Percentiles rank a stretch among this genome's conserved stretches.
phyloP scores from a whole-genome alignment of 2,329 filamentous ascomycete genomes.

The Lecanicillium sp. region DNA sequence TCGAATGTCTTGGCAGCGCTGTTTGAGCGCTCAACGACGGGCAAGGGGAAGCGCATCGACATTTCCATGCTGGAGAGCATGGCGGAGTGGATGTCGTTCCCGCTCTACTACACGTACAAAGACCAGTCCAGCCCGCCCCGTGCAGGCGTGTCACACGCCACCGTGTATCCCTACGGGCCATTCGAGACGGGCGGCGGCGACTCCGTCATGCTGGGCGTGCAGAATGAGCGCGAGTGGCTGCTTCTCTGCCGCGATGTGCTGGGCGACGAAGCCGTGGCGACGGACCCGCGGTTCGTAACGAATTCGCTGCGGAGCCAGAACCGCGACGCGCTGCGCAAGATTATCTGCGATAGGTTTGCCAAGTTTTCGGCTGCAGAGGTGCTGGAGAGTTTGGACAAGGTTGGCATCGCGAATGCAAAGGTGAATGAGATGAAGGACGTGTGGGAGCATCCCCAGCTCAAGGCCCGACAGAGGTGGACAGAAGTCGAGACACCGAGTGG shows the following conservation, averaged over 20 bases:
- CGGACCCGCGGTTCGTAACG: constrained; percentile 37
- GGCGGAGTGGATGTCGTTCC: constrained; percentile 53
- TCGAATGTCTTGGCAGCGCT: constrained; percentile 42
- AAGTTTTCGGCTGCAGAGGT: constrained; percentile 29
- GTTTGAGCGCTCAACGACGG: constrained; percentile 39
- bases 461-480: constrained; percentile 42
- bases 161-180: constrained; percentile 49
- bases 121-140: constrained; percentile 33
- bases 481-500: constrained; percentile 40
- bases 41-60: constrained; percentile 40
- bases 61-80: constrained; percentile 52
- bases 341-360: constrained; percentile 36
- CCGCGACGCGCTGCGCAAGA: constrained; percentile 33
- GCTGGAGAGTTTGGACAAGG: constrained; percentile 33
- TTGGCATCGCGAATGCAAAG: constrained; percentile 46
- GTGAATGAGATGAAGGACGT: constrained; percentile 47
- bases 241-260: constrained; percentile 41
- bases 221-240: constrained; percentile 50
- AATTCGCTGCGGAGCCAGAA: constrained; percentile 40
- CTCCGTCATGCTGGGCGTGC: constrained; percentile 48
- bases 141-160: constrained; percentile 43
- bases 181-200: constrained; percentile 40
- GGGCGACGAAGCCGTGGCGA: constrained; percentile 29
- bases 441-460: constrained; percentile 46
- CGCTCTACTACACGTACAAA: constrained; percentile 44